Conservation (phyloP, 306 rosid genomes). For the Cicer chorassanicum region DNA sequence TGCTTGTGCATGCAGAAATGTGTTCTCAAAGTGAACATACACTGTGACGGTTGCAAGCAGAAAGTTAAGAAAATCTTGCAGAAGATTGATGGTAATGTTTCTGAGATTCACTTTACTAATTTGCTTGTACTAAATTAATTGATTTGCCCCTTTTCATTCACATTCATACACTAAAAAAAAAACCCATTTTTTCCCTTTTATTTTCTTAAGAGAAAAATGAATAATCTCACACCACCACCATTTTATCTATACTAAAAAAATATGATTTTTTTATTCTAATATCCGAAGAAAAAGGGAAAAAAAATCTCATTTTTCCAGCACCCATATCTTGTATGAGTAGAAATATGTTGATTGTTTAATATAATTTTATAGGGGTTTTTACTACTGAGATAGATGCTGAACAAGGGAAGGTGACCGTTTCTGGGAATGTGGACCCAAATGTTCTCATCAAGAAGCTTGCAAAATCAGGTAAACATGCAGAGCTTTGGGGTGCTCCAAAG, state of each 20-base stretch:
- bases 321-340: background rate
- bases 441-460: constrained; percentile 79
- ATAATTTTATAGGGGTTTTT: constrained; percentile 64
- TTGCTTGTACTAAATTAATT: background rate
- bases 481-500: constrained; percentile 61
- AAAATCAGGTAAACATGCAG: constrained; percentile 90
- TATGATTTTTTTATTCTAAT: background rate
- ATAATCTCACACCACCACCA: background rate
- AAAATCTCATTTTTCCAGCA: background rate
- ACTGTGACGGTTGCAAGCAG: constrained; percentile 91
- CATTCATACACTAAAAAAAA: background rate
- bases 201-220: background rate
- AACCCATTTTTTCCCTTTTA: background rate
- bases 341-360: background rate
- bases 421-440: constrained; percentile 84
- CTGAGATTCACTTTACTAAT: background rate
- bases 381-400: constrained; percentile 85
- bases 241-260: background rate
- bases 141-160: background rate
- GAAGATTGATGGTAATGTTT: constrained; percentile 77
- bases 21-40: constrained; percentile 91
- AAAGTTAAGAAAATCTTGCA: constrained; percentile 94
- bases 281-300: background rate
- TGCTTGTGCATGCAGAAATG: constrained; percentile 82
- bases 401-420: constrained; percentile 82